These are phyloP conservation scores for Petunia hybrid DNA, from an alignment of 305 asterid genomes.

Conservation along the genomic window DNA sequence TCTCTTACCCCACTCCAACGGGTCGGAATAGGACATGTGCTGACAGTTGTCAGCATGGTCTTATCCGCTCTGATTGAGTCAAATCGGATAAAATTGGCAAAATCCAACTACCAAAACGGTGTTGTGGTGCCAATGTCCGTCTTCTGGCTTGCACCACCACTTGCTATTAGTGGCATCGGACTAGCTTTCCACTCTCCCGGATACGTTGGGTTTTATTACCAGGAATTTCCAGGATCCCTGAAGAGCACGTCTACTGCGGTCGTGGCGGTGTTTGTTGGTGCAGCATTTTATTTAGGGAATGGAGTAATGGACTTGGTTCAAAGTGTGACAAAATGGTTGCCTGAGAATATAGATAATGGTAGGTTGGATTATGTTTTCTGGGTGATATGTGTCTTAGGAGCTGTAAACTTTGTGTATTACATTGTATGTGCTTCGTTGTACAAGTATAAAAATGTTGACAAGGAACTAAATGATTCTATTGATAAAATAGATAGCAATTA, in stretches of 20 bases:
- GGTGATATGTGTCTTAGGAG: slow-evolving; percentile 57
- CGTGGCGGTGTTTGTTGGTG: slow-evolving; percentile 70
- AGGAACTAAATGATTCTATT: slow-evolving; percentile 35
- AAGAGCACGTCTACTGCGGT: slow-evolving; percentile 75
- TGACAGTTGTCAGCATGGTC: slow-evolving; percentile 71
- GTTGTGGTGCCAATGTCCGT: slow-evolving; percentile 59
- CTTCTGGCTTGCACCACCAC: slow-evolving; percentile 74
- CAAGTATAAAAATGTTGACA: slow-evolving; percentile 51
- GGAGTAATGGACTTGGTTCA: slow-evolving; percentile 57
- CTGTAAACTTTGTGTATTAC: slow-evolving; percentile 56
- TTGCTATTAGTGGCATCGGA: slow-evolving; percentile 75
- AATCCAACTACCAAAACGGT: slow-evolving; percentile 21
- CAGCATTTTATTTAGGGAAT: slow-evolving; percentile 64
- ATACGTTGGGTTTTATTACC: slow-evolving; percentile 64
- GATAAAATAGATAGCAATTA: slow-evolving; percentile 22
- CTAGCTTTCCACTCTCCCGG: slow-evolving; percentile 86
- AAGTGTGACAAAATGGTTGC: slow-evolving; percentile 67
- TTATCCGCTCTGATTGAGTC: slow-evolving; percentile 67
- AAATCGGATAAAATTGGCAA: slow-evolving; percentile 50
- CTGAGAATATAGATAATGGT: slow-evolving; percentile 72
- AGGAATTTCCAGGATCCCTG: slow-evolving; percentile 69
- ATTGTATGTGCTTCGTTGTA: slow-evolving; percentile 59
- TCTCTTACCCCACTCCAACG: slow-evolving; percentile 67
- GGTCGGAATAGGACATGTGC: slow-evolving; percentile 67
- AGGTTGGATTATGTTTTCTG: slow-evolving; percentile 77